Conservation (phyloP, 352 stramenopile genomes). For the Globisporangium parvum region DNA sequence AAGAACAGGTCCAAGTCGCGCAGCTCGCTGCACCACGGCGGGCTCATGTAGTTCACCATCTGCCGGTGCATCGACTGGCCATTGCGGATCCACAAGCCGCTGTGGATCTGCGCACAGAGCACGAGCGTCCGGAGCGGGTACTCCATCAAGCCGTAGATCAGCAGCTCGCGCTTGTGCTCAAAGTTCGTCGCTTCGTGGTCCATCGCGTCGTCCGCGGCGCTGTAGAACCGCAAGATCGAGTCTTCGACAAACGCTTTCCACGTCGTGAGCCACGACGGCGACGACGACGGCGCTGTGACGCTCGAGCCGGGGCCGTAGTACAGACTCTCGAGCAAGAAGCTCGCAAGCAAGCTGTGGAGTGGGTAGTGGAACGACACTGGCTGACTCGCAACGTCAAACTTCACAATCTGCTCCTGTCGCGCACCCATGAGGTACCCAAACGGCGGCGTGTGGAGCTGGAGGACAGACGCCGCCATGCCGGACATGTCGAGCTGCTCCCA, state of each 20-base stretch:
- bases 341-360: constrained; percentile 78
- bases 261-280: constrained; percentile 32
- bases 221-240: constrained; percentile 31
- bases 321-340: constrained; percentile 73
- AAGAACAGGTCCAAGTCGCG: constrained; percentile 73
- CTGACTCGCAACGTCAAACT: constrained; percentile 67
- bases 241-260: constrained; percentile 46
- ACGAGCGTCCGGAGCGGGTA: constrained; percentile 72
- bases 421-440: constrained; percentile 58
- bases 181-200: constrained; percentile 16
- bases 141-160: constrained; percentile 74
- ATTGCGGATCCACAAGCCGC: constrained; percentile 81
- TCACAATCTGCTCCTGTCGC: constrained; percentile 47
- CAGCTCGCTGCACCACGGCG: constrained; percentile 62
- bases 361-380: constrained; percentile 89
- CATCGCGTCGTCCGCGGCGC: constrained; percentile 21
- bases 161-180: constrained; percentile 43
- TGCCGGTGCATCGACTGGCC: constrained; percentile 80
- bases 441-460: constrained; percentile 53
- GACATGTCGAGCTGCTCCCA: constrained; percentile 62
- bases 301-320: constrained; percentile 39
- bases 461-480: constrained; percentile 31
- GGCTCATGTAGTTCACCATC: constrained; percentile 73
- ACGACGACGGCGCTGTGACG: constrained; percentile 8
- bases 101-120: constrained; percentile 70